Conservation (phyloP, 2,329 filamentous ascomycete species). For the Akanthomyces lecanii region DNA sequence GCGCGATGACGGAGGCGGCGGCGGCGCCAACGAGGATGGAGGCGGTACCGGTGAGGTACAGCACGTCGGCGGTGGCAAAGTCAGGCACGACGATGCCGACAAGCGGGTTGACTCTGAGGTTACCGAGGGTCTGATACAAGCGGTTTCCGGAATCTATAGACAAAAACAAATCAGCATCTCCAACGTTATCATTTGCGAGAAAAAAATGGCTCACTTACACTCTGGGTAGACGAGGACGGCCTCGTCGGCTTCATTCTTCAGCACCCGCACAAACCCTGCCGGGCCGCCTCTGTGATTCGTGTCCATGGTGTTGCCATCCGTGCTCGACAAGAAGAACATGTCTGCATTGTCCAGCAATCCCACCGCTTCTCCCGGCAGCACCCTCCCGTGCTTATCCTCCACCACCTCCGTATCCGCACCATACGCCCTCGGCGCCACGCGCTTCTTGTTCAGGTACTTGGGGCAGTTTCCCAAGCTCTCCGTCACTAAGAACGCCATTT, state of each 20-base stretch:
- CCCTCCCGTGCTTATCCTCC: conserved; percentile 32
- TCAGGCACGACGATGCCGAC: conserved; percentile 71
- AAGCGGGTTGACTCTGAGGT: conserved; percentile 61
- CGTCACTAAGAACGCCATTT: conserved; percentile 63
- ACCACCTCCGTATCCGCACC: conserved; percentile 46
- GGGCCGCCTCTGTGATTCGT: conserved; percentile 77
- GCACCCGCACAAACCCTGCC: conserved; percentile 67
- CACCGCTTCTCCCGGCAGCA: conserved; percentile 51
- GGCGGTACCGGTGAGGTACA: conserved; percentile 69
- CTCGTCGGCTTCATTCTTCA: conserved; percentile 47
- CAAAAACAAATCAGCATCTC: conserved; percentile 17
- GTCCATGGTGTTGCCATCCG: conserved; percentile 68
- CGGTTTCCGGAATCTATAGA: conserved; percentile 66
- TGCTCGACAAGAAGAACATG: conserved; percentile 73
- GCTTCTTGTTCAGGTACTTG: conserved; percentile 78
- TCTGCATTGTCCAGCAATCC: conserved; percentile 61
- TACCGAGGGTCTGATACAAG: conserved; percentile 79
- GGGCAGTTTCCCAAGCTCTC: conserved; percentile 79
- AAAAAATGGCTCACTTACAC: conserved; percentile 37
- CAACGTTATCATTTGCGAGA: neutral
- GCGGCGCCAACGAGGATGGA: conserved; percentile 61
- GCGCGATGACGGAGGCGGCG: conserved; percentile 60
- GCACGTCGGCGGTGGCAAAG: conserved; percentile 65
- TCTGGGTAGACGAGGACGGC: conserved; percentile 70
- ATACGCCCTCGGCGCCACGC: conserved; percentile 42